A percentile compares a stretch with the other conserved stretches of the same genome.
Evolutionary conservation across 306 rosid species (phyloP).

Genomic region (Pyrus communis): DNA sequence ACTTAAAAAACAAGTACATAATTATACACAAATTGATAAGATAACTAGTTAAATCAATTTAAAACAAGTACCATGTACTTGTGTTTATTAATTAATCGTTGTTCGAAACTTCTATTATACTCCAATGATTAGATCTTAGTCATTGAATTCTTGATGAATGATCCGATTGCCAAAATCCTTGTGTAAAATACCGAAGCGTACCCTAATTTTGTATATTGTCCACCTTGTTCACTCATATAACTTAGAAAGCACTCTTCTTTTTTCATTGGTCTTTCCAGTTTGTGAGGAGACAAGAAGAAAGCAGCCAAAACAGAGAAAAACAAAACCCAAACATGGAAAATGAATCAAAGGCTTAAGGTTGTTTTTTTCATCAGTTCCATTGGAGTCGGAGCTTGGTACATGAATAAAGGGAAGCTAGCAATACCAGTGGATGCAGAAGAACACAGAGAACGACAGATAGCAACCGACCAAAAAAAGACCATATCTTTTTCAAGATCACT

Average conservation of each 20-base stretch:
- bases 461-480: slow-evolving; percentile 57
- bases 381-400: slow-evolving; percentile 18
- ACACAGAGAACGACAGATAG: slow-evolving; percentile 28
- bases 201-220: neutral
- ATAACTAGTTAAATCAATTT: neutral
- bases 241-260: neutral
- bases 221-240: neutral
- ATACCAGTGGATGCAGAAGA: slow-evolving; percentile 42
- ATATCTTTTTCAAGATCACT: slow-evolving; percentile 58
- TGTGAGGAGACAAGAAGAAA: neutral
- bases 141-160: neutral
- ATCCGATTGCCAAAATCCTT: neutral
- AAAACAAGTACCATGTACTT: neutral
- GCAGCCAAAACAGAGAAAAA: neutral
- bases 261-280: slow-evolving; percentile 2
- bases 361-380: neutral
- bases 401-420: slow-evolving; percentile 42
- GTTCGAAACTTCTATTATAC: neutral
- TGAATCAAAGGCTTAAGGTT: neutral
- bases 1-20: neutral
- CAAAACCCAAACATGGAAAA: neutral
- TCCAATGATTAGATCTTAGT: neutral
- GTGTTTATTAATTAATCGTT: neutral
- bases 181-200: neutral
- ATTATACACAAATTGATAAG: neutral